Percentiles rank a stretch among this genome's conserved stretches.
phyloP scores from a whole-genome alignment of 2,329 filamentous ascomycete genomes.

The Hypoxylon sp. region DNA sequence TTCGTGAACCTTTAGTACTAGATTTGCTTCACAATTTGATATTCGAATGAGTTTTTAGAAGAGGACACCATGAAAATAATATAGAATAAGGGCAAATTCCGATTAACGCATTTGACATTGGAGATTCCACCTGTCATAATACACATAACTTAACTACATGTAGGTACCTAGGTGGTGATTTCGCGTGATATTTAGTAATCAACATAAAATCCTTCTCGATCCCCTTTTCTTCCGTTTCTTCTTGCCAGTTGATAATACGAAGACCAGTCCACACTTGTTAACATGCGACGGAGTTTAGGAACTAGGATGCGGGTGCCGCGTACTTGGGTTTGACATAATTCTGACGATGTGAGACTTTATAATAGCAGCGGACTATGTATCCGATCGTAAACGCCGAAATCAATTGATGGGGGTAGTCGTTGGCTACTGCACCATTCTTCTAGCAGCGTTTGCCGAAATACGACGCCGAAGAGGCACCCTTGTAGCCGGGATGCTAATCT shows the following conservation, averaged over 20 bases:
- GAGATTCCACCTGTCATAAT: neutral
- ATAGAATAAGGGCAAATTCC: too few species aligned
- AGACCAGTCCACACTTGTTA: neutral
- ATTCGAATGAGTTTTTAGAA: too few species aligned
- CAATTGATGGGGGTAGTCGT: neutral
- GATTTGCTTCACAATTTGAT: too few species aligned
- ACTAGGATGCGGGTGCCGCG: neutral
- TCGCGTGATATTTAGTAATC: neutral
- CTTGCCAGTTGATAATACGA: neutral
- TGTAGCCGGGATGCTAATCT: slow-evolving; percentile 12
- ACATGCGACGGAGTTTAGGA: neutral
- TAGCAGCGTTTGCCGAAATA: slow-evolving; percentile 23
- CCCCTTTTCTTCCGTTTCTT: neutral
- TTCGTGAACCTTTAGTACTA: too few species aligned
- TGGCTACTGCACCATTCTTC: neutral
- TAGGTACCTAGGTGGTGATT: neutral
- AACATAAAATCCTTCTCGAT: neutral
- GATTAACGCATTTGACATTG: neutral
- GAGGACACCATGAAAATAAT: too few species aligned
- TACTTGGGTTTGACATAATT: neutral
- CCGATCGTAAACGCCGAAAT: slow-evolving; percentile 32
- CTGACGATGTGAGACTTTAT: slow-evolving; percentile 16
- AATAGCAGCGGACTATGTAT: neutral
- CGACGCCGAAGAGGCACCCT: slow-evolving; percentile 8
- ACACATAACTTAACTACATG: neutral